These are phyloP conservation scores for Nidula microcarpa DNA, from an alignment of 768 basidiomycete species.

Conservation along the genomic window DNA sequence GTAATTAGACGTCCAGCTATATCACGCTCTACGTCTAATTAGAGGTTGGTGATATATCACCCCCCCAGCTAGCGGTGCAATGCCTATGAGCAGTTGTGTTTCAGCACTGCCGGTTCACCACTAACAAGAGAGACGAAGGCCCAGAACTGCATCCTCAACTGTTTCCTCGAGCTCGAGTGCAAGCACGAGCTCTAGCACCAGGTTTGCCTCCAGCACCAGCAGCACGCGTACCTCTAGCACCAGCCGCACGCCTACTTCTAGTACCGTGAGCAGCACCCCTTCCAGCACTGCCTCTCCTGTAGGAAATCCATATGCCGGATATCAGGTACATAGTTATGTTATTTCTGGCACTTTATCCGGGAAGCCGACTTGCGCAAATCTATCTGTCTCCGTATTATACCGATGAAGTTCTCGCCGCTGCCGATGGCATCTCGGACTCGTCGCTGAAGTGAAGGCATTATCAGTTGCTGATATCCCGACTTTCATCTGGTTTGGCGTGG, in stretches of 20 bases:
- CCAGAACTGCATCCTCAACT: no score
- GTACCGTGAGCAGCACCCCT: background rate
- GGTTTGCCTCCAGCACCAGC: background rate
- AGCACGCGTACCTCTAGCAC: background rate
- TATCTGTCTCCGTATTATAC: background rate
- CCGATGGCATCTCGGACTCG: background rate
- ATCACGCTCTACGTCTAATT: no score
- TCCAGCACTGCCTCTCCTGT: background rate
- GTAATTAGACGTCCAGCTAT: no score
- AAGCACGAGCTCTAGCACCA: background rate
- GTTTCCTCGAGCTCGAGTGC: no score
- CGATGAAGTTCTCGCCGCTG: background rate
- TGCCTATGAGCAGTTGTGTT: no score
- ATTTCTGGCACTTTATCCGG: background rate
- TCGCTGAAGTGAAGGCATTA: slow-evolving; percentile 38
- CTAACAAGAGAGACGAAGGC: no score
- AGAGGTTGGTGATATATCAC: no score
- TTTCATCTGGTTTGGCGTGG: slow-evolving; percentile 49
- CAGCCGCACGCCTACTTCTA: background rate
- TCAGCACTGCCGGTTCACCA: no score
- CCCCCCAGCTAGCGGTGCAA: no score
- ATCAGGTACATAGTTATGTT: background rate
- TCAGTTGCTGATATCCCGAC: slow-evolving; percentile 45
- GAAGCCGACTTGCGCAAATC: background rate
- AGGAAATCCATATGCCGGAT: background rate